A percentile compares a stretch with the other conserved stretches of the same genome.
Conservation (phyloP, 257 asterid species). For the Solanum gandarillasii region DNA sequence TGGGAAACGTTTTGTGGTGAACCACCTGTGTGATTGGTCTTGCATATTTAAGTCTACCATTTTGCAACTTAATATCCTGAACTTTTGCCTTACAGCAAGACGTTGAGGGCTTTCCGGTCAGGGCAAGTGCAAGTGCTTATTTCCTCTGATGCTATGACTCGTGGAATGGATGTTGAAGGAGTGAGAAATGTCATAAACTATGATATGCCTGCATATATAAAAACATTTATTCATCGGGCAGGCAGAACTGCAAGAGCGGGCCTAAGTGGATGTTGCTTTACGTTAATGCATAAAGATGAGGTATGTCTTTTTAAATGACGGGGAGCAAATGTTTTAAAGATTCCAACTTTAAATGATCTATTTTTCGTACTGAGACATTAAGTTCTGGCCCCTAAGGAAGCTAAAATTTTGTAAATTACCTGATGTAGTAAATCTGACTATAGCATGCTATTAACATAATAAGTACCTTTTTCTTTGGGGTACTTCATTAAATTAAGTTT, state of each 20-base stretch:
- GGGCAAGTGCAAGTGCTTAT: slow-evolving; percentile 69
- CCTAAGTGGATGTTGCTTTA: slow-evolving; percentile 68
- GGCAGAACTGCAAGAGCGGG: slow-evolving; percentile 96
- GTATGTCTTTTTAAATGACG: slow-evolving; percentile 17
- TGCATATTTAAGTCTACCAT: not conserved
- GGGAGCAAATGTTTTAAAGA: not conserved
- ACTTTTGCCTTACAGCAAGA: slow-evolving; percentile 42
- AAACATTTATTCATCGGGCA: slow-evolving; percentile 83
- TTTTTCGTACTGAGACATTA: not conserved
- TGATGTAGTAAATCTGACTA: not conserved
- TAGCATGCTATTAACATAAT: not conserved
- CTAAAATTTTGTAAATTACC: not conserved
- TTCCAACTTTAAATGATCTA: not conserved
- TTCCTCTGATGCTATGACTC: slow-evolving; percentile 86
- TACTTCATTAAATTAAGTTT: not conserved
- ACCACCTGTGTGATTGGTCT: not conserved
- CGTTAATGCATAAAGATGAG: slow-evolving; percentile 61
- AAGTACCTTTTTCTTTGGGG: not conserved
- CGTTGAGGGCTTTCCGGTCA: slow-evolving; percentile 58
- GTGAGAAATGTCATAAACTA: slow-evolving; percentile 74
- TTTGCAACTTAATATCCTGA: not conserved
- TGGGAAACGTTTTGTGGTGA: not conserved
- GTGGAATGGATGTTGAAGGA: slow-evolving; percentile 96
- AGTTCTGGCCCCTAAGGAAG: not conserved
- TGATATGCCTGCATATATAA: slow-evolving; percentile 67